Percentiles rank a stretch among this genome's conserved stretches.
Evolutionary conservation across 805 yeast genomes (phyloP).

Genomic region (Ogataea thermomethanolica): DNA sequence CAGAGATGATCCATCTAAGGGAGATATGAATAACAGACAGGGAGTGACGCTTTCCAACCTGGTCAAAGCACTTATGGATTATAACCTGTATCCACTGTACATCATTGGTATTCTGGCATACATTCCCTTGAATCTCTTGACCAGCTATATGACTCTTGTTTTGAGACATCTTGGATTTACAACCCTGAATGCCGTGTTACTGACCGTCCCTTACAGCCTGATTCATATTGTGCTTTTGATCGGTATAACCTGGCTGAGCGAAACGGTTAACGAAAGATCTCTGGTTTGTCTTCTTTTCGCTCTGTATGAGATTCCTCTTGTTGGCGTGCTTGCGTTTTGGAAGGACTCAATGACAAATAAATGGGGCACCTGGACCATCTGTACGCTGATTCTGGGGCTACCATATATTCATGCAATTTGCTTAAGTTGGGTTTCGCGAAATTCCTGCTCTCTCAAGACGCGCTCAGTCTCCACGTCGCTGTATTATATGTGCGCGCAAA

Average conservation of each 20-base stretch:
- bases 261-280: slow-evolving; percentile 39
- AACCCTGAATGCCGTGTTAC: slow-evolving; percentile 31
- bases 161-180: slow-evolving; percentile 44
- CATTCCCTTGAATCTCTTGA: slow-evolving; percentile 35
- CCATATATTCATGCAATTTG: slow-evolving; percentile 40
- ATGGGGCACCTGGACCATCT: slow-evolving; percentile 18
- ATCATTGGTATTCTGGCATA: slow-evolving; percentile 38
- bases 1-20: slow-evolving; percentile 58
- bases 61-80: slow-evolving; percentile 40
- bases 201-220: slow-evolving; percentile 21
- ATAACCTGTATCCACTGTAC: slow-evolving; percentile 50
- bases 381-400: slow-evolving; percentile 31
- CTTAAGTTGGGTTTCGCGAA: slow-evolving; percentile 32
- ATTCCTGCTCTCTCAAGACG: slow-evolving; percentile 28
- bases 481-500: slow-evolving; percentile 30
- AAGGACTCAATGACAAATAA: slow-evolving; percentile 11
- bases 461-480: slow-evolving; percentile 32
- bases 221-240: slow-evolving; percentile 9
- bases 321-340: slow-evolving; percentile 15
- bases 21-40: slow-evolving; percentile 57
- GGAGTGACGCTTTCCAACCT: slow-evolving; percentile 39
- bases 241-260: slow-evolving; percentile 29
- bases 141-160: slow-evolving; percentile 43
- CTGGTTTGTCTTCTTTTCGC: slow-evolving; percentile 35
- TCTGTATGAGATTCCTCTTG: slow-evolving; percentile 13